Base-by-base conservation (phyloP, 257 asterid species). In the Osmanthus fragrans region DNA sequence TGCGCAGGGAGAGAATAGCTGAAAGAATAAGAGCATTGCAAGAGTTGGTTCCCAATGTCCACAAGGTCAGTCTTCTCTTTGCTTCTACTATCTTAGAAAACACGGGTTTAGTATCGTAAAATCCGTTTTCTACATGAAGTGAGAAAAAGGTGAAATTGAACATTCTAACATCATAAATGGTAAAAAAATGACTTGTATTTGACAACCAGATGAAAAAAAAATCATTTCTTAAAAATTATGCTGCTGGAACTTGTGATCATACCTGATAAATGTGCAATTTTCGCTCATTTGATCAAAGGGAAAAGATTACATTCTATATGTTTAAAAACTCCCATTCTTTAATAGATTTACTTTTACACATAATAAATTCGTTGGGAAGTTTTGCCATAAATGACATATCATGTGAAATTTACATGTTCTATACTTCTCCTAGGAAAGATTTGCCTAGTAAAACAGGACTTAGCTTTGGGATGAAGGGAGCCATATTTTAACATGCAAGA, bases 21-120 rank as follows among this genome's bases (percentile, higher is more conserved):
- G 99, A 96, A 88, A 88, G 96, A 84, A 91, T 96, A 68, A 90
- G 98, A 85, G 97, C 99, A 39, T 86, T 96, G 91, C 99, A 96
- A 75, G 99, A 96, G 70, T 81, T 93, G 84, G 99, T 96, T 87
- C 99, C 99, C 75, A 93, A 86, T 88, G 98, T 96, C 80, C 93
- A 96, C 91, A 96, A 96, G 97, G 99, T 85, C 10, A 76, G 87
- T 80, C 25, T 76, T 34, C 73, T 73, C 81, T 72, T 80, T 56
- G 25, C 65, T 56, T 56, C 13, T 65, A 63, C 70, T 70, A 2
- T 77, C 34, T 47, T n/a, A n/a, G n/a, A 49, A 11, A 58, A 34
- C 60, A 51, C 32, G 9, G 65, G n/a, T 56, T n/a, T 56, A n/a
- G 65, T 56, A 56, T 2, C 3, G 10, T 19, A 56, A 7, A n/a